Evolutionary conservation across 805 yeast species (phyloP), one percentile per base, ranked within the genome.

Genomic region (Suhomyces kilbournensis): DNA sequence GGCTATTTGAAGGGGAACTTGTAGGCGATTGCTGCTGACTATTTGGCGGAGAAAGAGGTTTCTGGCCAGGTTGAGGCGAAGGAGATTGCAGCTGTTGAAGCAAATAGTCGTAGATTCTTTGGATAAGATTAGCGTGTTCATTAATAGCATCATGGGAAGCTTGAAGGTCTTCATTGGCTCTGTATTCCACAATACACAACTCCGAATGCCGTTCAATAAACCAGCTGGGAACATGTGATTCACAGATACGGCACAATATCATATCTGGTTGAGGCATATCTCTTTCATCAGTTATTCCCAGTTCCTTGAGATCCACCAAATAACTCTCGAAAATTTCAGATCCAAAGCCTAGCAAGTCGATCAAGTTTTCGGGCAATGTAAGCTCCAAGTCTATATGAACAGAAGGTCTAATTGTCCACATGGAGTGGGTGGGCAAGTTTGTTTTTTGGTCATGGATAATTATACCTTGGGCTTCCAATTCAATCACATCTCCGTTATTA

Each of bases 391-490:
- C 81, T 3, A 87, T 72, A 38, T 85, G 86, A 3, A 77, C 72
- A 67, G 85, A 86, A 2, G 96, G 96, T 60, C 88, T 86, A 5
- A 94, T 77, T 3, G 93, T 84, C 98, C 98, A 93, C 88, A 94
- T 88, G 1, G 97, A 84, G 66, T 90, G 96, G 0, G 86, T 76
- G 1, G 93, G 92, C 35, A 78, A 64, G 14, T 78, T 74, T 0
- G 84, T 76, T 35, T 72, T 71, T 2, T 76, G 67, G 62, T 86
- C 88, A 56, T 83, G 87, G 7, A 94, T 85, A 19, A 93, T 67
- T 8, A 94, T 86, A 2, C 99, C 99, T 63, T 93, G 97, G 0
- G 97, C 98, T 67, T 93, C 98, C 39, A 92, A 72, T 58, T 89
- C 93, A 7, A 85, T 80, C 14, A 80, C 70, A 8, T 79, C 82